A percentile compares a stretch with the other conserved stretches of the same genome.
Conservation (phyloP, 768 basidiomycete genomes). For the Naematelia encephala region DNA sequence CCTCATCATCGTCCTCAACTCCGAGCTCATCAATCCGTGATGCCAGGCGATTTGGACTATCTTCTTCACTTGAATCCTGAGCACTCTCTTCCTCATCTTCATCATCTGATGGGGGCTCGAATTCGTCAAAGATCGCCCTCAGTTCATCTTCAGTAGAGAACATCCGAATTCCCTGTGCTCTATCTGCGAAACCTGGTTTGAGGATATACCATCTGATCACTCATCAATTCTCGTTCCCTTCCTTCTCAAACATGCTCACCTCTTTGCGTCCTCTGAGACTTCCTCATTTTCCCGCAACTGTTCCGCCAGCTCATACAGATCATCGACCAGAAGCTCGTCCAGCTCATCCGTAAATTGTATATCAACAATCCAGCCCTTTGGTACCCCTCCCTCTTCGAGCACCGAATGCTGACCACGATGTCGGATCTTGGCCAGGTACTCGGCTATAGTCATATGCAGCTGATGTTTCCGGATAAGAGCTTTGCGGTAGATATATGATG, state of each 20-base stretch:
- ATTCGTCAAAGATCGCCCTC: constrained; percentile 68
- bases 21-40: constrained; percentile 6
- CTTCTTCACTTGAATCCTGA: background rate
- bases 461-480: constrained; percentile 92
- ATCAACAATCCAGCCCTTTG: constrained; percentile 78
- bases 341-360: constrained; percentile 88
- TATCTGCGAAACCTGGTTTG: constrained; percentile 96
- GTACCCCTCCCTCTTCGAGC: constrained; percentile 58
- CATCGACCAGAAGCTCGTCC: constrained; percentile 88
- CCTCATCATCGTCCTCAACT: constrained; percentile 37
- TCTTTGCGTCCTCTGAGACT: constrained; percentile 34
- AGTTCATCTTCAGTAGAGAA: constrained; percentile 75
- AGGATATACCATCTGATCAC: constrained; percentile 76
- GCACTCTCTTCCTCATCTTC: constrained; percentile 49
- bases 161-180: constrained; percentile 88
- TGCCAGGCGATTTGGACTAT: constrained; percentile 13
- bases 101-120: constrained; percentile 58
- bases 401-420: constrained; percentile 56
- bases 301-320: constrained; percentile 78
- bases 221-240: background rate
- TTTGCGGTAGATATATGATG: constrained; percentile 84
- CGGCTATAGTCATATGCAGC: constrained; percentile 68
- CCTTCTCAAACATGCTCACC: constrained; percentile 17
- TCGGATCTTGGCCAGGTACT: constrained; percentile 64
- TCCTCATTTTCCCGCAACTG: constrained; percentile 56